Evolutionary conservation across 2,329 filamentous ascomycete species (phyloP).

Genomic region (Fusarium albidum): DNA sequence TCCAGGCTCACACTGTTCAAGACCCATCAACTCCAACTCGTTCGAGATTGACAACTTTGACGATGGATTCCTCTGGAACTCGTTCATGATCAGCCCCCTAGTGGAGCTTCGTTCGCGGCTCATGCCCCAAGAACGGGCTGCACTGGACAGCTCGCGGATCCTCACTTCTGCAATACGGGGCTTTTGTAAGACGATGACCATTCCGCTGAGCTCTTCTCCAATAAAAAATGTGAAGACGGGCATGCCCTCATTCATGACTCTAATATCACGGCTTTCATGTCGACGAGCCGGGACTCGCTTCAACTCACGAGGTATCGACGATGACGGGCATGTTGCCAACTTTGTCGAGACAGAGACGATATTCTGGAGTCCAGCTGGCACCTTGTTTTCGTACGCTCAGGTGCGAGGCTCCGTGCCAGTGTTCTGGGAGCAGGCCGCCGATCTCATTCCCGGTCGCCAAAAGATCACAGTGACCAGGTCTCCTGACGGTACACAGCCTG

Average conservation of each 20-base stretch:
- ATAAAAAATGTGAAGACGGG: conserved; percentile 72
- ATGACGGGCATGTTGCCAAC: conserved; percentile 96
- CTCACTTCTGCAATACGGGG: conserved; percentile 94
- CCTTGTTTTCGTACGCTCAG: conserved; percentile 93
- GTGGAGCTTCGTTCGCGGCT: conserved; percentile 88
- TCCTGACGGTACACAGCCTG: conserved; percentile 87
- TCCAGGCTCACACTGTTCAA: conserved; percentile 51
- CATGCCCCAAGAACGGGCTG: conserved; percentile 75
- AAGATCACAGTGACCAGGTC: conserved; percentile 93
- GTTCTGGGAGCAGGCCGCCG: conserved; percentile 95
- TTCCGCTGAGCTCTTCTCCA: conserved; percentile 80
- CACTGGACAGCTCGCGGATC: conserved; percentile 86
- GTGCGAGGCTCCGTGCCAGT: conserved; percentile 91
- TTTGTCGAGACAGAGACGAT: conserved; percentile 98
- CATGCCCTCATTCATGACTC: conserved; percentile 82
- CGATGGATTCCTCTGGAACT: conserved; percentile 95
- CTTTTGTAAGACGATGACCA: conserved; percentile 86
- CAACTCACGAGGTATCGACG: conserved; percentile 96
- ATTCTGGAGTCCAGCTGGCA: conserved; percentile 80
- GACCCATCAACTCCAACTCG: conserved; percentile 76
- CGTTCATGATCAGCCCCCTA: conserved; percentile 95
- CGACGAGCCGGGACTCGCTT: conserved; percentile 92
- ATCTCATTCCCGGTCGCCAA: conserved; percentile 88
- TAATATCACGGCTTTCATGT: conserved; percentile 93
- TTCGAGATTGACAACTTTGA: conserved; percentile 95